Percentiles rank a stretch among this genome's conserved stretches.
Conservation (phyloP, 2,329 filamentous ascomycete species). For the Xylariaceae sp. region DNA sequence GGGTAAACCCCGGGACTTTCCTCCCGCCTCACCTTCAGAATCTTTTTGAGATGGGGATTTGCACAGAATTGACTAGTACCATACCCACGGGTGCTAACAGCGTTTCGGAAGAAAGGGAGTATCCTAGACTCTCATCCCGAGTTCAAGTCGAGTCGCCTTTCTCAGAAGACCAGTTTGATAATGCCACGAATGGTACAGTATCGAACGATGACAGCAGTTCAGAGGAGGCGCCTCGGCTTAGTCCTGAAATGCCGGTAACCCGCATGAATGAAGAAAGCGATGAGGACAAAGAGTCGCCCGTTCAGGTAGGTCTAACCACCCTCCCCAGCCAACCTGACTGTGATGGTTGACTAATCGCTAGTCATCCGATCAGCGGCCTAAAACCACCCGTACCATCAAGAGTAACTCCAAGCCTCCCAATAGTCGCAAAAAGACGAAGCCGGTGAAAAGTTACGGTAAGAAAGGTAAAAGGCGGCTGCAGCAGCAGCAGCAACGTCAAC, state of each 20-base stretch:
- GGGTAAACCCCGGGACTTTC: constrained; percentile 46
- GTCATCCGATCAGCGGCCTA: constrained; percentile 19
- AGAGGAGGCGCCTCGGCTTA: constrained; percentile 39
- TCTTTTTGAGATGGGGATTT: constrained; percentile 72
- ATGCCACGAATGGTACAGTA: constrained; percentile 42
- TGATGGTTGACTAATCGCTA: constrained; percentile 20
- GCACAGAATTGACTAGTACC: constrained; percentile 49
- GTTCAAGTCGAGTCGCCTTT: constrained; percentile 38
- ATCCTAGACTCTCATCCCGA: constrained; percentile 48
- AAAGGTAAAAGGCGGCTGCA: constrained; percentile 43
- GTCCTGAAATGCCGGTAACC: constrained; percentile 35
- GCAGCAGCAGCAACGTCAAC: constrained; percentile 28
- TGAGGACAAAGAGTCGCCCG: constrained; percentile 34
- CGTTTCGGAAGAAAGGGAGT: constrained; percentile 53
- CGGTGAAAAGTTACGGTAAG: constrained; percentile 37
- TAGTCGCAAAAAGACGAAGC: constrained; percentile 45
- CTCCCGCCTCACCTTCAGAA: constrained; percentile 61
- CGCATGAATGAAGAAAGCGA: constrained; percentile 57
- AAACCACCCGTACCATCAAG: constrained; percentile 17
- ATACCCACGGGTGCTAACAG: constrained; percentile 66
- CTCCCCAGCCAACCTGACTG: not conserved
- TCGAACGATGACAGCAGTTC: constrained; percentile 50
- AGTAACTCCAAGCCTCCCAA: constrained; percentile 25
- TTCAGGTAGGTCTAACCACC: constrained; percentile 30
- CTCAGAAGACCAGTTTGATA: constrained; percentile 44